Evolutionary conservation across 139 green algal species (phyloP), one percentile per base, ranked within the genome.

Genomic region (Coccomyxa sp.): DNA sequence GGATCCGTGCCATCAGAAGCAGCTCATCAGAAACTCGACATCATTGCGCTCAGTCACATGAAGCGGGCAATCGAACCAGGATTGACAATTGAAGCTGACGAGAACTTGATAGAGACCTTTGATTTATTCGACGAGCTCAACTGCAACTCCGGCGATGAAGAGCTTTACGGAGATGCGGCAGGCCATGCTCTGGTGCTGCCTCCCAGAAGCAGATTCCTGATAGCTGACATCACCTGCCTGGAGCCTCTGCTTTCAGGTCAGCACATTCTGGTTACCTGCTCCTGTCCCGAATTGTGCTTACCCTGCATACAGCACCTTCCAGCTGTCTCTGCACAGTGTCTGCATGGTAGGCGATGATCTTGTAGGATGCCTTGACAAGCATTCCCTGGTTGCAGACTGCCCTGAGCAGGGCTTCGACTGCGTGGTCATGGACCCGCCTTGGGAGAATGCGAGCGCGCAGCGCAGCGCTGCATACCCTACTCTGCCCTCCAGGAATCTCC

Each of bases 391-490:
- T n/a, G 64, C 79, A 85, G 78, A 58, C 39, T 41, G 37, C 54
- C 9, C 38, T n/a, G 55, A 40, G 2, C 2, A 35, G 0, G 72
- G 75, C 29, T 88, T 83, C 68, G 77, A 82, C 24, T 89, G 84
- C 76, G 90, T 95, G 8, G 81, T 96, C 24, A 38, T 90, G 29
- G 92, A 96, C 78, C 89, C 92, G 0, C 92, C 92, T 9, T 96
- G 92, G 92, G 92, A 96, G 70, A 96, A 96, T 70, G 79, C 79
- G 6, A 89, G 77, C 35, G 92, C 81, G 2, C 70, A 77, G 58
- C 87, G 92, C 14, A 70, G 78, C 16, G 68, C 22, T 7, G 37
- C 75, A 27, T 95, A 96, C 77, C 37, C 74, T 37, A 96, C 80
- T 0, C 83, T 96, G 50, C 85, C 90, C 44, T 86, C 87, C 6